phyloP scores from a whole-genome alignment of 495 filamentous ascomycete genomes.

The Xylaria castorea region DNA sequence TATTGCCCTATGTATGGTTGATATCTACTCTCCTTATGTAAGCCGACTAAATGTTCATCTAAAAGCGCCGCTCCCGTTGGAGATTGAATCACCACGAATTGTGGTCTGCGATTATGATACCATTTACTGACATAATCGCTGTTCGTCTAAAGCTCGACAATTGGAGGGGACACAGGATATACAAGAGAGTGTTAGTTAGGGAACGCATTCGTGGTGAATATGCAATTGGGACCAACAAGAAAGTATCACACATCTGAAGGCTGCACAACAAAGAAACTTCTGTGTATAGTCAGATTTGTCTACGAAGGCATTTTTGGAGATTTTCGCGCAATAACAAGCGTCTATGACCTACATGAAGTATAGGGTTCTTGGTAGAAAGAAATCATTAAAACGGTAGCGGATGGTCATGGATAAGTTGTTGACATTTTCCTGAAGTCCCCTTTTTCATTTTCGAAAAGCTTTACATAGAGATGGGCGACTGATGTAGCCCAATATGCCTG shows the following conservation, averaged over 20 bases:
- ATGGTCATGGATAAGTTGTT: background rate
- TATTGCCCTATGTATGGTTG: background rate
- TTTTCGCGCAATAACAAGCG: too few relatives aligned
- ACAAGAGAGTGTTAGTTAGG: background rate
- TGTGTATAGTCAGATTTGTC: too few relatives aligned
- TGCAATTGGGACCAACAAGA: background rate
- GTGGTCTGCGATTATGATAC: background rate
- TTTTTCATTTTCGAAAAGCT: background rate
- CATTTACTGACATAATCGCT: background rate
- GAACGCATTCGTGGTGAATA: background rate
- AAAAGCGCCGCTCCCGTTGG: background rate
- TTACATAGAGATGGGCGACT: too few relatives aligned
- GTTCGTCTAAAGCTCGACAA: background rate
- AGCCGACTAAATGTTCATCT: background rate
- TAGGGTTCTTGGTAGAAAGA: too few relatives aligned
- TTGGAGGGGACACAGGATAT: too few relatives aligned
- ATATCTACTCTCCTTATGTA: background rate
- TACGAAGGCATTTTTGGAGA: too few relatives aligned
- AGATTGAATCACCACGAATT: background rate
- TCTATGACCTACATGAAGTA: too few relatives aligned
- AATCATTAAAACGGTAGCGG: background rate
- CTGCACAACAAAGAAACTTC: too few relatives aligned
- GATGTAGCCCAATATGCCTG: background rate
- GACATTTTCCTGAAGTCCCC: background rate
- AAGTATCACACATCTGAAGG: too few relatives aligned